Conservation (phyloP, 176 grass and related monocot genomes). For the Cenchrus americanus region DNA sequence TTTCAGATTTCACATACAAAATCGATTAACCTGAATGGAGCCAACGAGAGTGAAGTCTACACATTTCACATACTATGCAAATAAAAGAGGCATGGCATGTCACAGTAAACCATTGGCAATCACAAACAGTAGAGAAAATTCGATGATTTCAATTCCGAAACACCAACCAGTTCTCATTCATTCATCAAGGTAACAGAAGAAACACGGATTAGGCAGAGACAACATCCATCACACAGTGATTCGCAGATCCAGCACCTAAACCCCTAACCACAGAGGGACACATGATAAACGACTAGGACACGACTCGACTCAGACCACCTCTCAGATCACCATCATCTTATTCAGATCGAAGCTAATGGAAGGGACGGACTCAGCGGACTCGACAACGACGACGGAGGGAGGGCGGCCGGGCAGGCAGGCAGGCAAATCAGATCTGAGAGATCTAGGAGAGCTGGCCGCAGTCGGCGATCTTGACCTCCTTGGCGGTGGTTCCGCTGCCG, state of each 20-base stretch:
- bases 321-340: slow-evolving; percentile 18
- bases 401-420: not conserved
- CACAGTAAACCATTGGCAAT: not conserved
- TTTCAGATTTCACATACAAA: not conserved
- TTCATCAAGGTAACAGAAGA: not conserved
- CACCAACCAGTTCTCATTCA: not conserved
- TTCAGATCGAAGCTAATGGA: not conserved
- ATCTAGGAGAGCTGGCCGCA: slow-evolving; percentile 17
- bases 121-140: not conserved
- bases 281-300: slow-evolving; percentile 16
- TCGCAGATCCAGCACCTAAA: not conserved
- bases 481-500: not conserved
- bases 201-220: not conserved
- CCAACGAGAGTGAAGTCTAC: slow-evolving; percentile 62
- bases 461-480: slow-evolving; percentile 11
- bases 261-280: no score
- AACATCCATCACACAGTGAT: not conserved
- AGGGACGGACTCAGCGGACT: not conserved
- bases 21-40: slow-evolving; percentile 54
- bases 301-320: slow-evolving; percentile 12
- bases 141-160: not conserved
- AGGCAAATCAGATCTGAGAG: not conserved
- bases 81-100: slow-evolving; percentile 32
- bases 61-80: slow-evolving; percentile 44
- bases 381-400: not conserved